Percentiles rank a stretch among this genome's conserved stretches.
Evolutionary conservation across 1,284 basidiomycete species (phyloP).

Genomic region (Ustilago shanxiensis): DNA sequence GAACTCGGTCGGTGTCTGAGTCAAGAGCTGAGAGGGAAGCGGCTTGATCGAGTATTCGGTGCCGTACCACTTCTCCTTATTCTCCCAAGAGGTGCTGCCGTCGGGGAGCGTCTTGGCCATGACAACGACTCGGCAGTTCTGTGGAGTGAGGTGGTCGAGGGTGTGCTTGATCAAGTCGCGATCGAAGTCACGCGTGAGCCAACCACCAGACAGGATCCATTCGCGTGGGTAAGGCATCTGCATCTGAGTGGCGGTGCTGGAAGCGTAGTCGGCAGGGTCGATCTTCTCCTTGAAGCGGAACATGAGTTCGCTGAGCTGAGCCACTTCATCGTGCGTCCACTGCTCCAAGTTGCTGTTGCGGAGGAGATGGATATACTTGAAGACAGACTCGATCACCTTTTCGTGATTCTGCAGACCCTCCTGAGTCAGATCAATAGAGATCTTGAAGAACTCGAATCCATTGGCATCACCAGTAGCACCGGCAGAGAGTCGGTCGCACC

Average conservation of each 20-base stretch:
- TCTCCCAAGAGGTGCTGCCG: constrained; percentile 58
- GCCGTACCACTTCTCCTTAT: constrained; percentile 68
- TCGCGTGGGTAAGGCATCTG: constrained; percentile 84
- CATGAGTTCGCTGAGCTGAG: constrained; percentile 79
- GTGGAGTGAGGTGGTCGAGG: constrained; percentile 76
- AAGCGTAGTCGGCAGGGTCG: constrained; percentile 83
- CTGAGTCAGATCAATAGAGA: constrained; percentile 83
- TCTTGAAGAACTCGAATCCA: constrained; percentile 90
- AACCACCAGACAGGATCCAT: constrained; percentile 81
- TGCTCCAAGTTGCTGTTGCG: constrained; percentile 77
- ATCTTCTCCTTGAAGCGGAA: constrained; percentile 92
- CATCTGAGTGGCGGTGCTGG: constrained; percentile 82
- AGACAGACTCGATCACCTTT: constrained; percentile 79
- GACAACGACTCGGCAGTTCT: constrained; percentile 80
- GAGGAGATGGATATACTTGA: constrained; percentile 91
- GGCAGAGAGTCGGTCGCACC: constrained; percentile 84
- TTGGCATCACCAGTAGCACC: constrained; percentile 78
- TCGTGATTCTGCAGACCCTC: constrained; percentile 90
- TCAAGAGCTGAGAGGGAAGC: constrained; percentile 50
- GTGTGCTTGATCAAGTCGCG: constrained; percentile 77
- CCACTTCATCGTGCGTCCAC: constrained; percentile 84
- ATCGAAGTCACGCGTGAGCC: constrained; percentile 83
- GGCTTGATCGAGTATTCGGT: constrained; percentile 67
- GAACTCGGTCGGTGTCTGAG: constrained; percentile 34
- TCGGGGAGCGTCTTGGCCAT: constrained; percentile 76